Evolutionary conservation across 1,284 basidiomycete genomes (phyloP), one percentile per base, ranked within the genome.

Genomic region (Hemileia vastatrix): DNA sequence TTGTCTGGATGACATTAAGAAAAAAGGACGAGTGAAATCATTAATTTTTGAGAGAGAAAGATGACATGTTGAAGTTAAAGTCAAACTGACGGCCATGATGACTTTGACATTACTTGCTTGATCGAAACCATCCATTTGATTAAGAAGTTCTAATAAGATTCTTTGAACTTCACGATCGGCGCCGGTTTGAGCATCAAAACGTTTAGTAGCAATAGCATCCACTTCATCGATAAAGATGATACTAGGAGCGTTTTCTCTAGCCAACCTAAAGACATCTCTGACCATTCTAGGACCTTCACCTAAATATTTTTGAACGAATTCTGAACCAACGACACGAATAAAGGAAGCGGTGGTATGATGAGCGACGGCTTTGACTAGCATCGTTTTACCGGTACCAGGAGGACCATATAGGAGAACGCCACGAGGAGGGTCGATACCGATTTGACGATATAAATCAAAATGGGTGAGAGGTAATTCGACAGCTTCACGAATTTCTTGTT

Each of bases 181-280:
- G 73, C 95, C 95, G 1, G 95, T 98, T 77, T 99, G 95, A 2
- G 95, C 95, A 73, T 98, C 95, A 79, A 99, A 99, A 76, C 95
- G 92, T 78, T 98, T 99, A 44, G 95, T 98, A 3, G 95, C 95
- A 75, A 99, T 98, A 19, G 95, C 95, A 73, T 99, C 95, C 67
- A 99, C 93, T 76, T 99, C 94, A 76, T 97, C 94, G 75, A 99
- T 98, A 79, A 99, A 99, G 78, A 99, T 98, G 76, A 99, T 99
- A 49, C 91, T 86, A 1, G 95, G 95, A 0, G 94, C 83, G 73
- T 99, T 99, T 78, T 99, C 95, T 68, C 95, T 81, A 45, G 95
- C 95, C 53, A 98, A 83, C 64, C 95, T 84, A 82, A 99, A 99
- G 63, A 99, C 95, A 76, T 99, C 95, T 73, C 95, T 86, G 65